These are phyloP conservation scores for Exophiala lecanii-corni DNA, from an alignment of 2,329 filamentous ascomycete genomes.

Conservation along the genomic window DNA sequence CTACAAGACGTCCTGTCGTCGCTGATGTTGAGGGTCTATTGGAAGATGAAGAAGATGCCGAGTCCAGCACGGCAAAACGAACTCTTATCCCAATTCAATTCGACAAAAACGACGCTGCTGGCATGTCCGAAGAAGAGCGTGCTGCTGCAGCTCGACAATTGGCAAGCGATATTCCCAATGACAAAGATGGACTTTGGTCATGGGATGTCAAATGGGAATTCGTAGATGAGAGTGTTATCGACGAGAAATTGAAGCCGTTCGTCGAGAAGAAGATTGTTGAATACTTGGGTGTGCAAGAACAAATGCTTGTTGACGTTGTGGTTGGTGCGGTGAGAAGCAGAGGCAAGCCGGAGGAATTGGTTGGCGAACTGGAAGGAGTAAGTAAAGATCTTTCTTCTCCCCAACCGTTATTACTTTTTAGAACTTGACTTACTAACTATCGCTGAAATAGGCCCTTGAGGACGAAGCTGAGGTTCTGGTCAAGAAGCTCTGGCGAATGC, in stretches of 20 bases:
- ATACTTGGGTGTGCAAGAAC: conserved; percentile 91
- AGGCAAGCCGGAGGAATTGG: conserved; percentile 70
- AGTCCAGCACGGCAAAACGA: conserved; percentile 59
- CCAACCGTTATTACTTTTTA: background rate
- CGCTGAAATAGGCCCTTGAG: conserved; percentile 66
- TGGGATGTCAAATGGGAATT: conserved; percentile 92
- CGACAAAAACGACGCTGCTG: conserved; percentile 62
- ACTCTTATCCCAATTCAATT: conserved; percentile 79
- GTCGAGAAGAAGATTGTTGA: conserved; percentile 98
- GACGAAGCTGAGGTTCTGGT: conserved; percentile 92
- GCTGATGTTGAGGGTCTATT: conserved; percentile 91
- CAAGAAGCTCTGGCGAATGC: conserved; percentile 96
- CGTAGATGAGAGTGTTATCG: conserved; percentile 74
- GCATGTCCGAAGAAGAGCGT: conserved; percentile 81
- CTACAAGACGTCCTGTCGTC: conserved; percentile 64
- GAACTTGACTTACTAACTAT: conserved; percentile 16
- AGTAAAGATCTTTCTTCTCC: conserved; percentile 34
- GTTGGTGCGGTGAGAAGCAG: conserved; percentile 77
- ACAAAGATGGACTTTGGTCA: conserved; percentile 82
- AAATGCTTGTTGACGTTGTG: conserved; percentile 89
- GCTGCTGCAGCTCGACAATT: conserved; percentile 75
- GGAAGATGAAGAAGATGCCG: conserved; percentile 88
- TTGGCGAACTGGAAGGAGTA: conserved; percentile 79
- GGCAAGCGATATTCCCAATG: conserved; percentile 82
- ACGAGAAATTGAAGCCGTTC: conserved; percentile 85